Conservation (phyloP, 1,284 basidiomycete species). For the Ceratorhiza oryzae-sativae region DNA sequence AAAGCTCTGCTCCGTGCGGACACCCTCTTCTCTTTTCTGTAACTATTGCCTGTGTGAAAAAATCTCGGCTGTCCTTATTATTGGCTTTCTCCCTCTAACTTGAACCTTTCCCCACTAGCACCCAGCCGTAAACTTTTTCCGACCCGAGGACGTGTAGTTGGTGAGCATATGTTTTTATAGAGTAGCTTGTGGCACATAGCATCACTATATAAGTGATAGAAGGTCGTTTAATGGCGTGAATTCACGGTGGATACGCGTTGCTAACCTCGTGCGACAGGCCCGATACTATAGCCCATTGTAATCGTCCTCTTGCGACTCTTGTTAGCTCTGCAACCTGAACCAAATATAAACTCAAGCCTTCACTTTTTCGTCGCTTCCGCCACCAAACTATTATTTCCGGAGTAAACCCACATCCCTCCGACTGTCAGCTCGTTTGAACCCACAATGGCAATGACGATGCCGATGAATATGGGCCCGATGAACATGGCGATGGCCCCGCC, state of each 20-base stretch:
- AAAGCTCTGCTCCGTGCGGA: conserved; percentile 2
- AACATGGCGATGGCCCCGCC: conserved; percentile 38
- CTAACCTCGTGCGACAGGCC: conserved; percentile 3
- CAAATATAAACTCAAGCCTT: conserved; percentile 22
- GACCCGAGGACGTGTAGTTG: not conserved
- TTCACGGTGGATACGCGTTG: not conserved
- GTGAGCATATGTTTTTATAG: not conserved
- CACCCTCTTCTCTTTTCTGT: not conserved
- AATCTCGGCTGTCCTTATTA: conserved; percentile 16
- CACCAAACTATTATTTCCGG: not conserved
- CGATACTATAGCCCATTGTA: conserved; percentile 30
- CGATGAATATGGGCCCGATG: conserved; percentile 37
- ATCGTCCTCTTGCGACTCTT: conserved; percentile 1
- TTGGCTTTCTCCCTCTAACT: not conserved
- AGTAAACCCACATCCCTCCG: not conserved
- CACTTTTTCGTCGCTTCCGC: conserved; percentile 16
- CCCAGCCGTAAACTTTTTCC: not conserved
- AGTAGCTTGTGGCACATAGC: not conserved
- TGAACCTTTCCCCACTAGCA: not conserved
- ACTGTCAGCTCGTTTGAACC: conserved; percentile 9
- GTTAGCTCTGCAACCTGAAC: conserved; percentile 2
- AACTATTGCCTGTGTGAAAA: conserved; percentile 13
- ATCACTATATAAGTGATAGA: not conserved
- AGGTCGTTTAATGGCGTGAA: no score
- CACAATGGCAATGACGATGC: conserved; percentile 32